Evolutionary conservation across 805 yeast genomes (phyloP), one percentile per base, ranked within the genome.

Genomic region (Metschnikowia gelsemii): DNA sequence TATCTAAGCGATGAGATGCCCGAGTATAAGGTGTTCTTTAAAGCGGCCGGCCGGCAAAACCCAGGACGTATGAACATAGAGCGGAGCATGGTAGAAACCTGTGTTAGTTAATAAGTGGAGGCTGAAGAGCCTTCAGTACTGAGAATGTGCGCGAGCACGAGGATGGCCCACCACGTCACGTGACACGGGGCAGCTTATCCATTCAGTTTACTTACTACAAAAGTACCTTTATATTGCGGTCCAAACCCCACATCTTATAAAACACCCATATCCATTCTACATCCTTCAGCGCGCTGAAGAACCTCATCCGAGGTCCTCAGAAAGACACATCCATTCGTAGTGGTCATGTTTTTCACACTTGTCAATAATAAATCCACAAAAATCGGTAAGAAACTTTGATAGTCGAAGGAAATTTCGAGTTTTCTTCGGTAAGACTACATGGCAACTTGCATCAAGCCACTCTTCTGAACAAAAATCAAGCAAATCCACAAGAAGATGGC

Each of bases 401-500:
- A 45, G 23, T 8, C 18, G 20, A 2, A 30, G 12, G 5, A 34
- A 25, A 17, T 35, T 27, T 5, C 25, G 19, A 3, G 27, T 11
- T 13, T 25, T 26, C 24, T 46, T 46, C 7, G 53, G 49, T 17
- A 50, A 20, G 14, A 26, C 34, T 3, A 50, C 19, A 23, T 35
- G 38, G 20, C 45, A 26, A 4, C 11, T 19, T 8, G 22, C 34
- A 1, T 36, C 41, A 11, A 21, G 24, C 38, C 37, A 35, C 16
- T 43, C 42, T 8, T 48, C 52, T 13, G 21, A 17, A 29, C 47
- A 46, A 20, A 45, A n/a, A 22, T 48, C 47, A 3, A 48, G 35
- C 26, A 48, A 35, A 22, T 48, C 52, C n/a, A 43, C 44, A 8
- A 45, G 31, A 5, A 32, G 27, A 3, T 49, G 40, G 11, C 13